Evolutionary conservation across 176 grass and related monocot genomes (phyloP).

Genomic region (Alloteropsis semialata): DNA sequence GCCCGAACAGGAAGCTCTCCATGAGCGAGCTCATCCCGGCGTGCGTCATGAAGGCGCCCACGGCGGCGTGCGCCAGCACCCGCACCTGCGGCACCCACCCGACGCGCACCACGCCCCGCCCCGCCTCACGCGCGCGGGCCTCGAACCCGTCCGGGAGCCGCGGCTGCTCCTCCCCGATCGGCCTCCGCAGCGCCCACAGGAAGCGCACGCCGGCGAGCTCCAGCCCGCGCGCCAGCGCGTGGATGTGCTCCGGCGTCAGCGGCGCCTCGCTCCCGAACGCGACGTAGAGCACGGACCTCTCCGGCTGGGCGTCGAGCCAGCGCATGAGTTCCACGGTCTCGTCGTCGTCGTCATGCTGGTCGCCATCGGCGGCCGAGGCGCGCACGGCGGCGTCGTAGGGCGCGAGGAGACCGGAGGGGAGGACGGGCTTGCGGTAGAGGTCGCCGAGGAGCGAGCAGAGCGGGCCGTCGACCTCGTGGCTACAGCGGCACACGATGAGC

Average conservation of each 20-base stretch:
- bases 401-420: constrained; percentile 33
- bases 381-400: not conserved
- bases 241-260: not conserved
- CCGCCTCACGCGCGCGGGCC: not conserved
- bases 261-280: constrained; percentile 17
- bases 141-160: constrained; percentile 23
- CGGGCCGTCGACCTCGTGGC: constrained; percentile 25
- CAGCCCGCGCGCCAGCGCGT: not conserved
- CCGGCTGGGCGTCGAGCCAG: not conserved
- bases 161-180: not conserved
- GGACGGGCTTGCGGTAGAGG: constrained; percentile 24
- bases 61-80: constrained; percentile 11
- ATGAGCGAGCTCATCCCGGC: not conserved
- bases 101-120: not conserved
- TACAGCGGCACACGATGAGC: not conserved
- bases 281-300: not conserved
- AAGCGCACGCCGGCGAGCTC: constrained; percentile 13
- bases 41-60: not conserved
- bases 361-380: too few relatives aligned
- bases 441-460: not conserved
- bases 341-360: not conserved
- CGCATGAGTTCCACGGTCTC: not conserved
- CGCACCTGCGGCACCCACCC: constrained; percentile 28
- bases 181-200: not conserved
- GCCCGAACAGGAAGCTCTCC: constrained; percentile 8